These are phyloP conservation scores for Phalaenopsis equestris DNA, from an alignment of 106 monocot species.

Conservation along the genomic window DNA sequence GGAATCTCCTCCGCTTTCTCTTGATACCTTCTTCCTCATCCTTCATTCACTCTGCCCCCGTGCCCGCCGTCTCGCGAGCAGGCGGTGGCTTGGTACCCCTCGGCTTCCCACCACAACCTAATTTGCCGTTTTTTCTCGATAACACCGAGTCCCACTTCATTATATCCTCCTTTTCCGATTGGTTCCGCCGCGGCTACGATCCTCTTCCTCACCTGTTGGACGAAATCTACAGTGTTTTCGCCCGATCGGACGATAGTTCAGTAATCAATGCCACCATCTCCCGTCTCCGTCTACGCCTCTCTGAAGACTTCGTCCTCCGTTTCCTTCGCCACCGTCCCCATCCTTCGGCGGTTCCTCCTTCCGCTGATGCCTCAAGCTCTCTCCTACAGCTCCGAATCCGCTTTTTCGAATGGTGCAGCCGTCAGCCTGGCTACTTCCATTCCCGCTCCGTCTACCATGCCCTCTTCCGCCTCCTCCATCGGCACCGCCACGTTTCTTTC, in stretches of 20 bases:
- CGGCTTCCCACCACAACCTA: constrained; percentile 7
- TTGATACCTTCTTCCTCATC: neutral
- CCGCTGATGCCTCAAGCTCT: constrained; percentile 2
- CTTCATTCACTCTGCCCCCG: constrained; percentile 8
- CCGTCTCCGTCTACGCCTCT: constrained; percentile 27
- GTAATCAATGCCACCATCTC: constrained; percentile 33
- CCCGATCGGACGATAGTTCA: constrained; percentile 22
- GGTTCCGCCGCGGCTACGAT: constrained; percentile 24
- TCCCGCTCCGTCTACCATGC: constrained; percentile 57
- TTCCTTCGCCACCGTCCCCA: constrained; percentile 38
- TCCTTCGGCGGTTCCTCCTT: neutral
- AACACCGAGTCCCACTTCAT: neutral
- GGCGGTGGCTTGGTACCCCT: neutral
- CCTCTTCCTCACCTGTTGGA: constrained; percentile 19
- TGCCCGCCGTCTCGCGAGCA: constrained; percentile 4
- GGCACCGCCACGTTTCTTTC: constrained; percentile 27
- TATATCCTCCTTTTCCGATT: constrained; percentile 21
- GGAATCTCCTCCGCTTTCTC: neutral
- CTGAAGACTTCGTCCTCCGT: constrained; percentile 31
- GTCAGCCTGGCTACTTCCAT: constrained; percentile 50
- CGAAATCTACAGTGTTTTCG: constrained; percentile 38
- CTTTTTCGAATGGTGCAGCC: constrained; percentile 87
- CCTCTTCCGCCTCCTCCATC: constrained; percentile 46
- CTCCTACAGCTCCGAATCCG: constrained; percentile 62
- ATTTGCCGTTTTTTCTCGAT: neutral